These are phyloP conservation scores for Aspergillus saccharolyticus DNA, from an alignment of 495 filamentous ascomycete genomes.

Conservation along the genomic window DNA sequence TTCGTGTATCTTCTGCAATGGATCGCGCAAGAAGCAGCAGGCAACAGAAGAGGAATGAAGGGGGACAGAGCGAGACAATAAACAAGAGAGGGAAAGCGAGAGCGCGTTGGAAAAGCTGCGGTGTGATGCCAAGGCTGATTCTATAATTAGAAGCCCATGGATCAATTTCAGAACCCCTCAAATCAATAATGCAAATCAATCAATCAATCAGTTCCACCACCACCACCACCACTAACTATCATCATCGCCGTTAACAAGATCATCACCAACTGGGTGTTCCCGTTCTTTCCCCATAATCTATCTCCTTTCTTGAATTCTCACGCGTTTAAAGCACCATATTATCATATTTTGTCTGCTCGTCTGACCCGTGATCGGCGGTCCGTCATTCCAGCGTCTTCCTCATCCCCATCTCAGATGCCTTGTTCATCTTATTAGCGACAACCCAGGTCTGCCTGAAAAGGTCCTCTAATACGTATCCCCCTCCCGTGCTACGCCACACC, in stretches of 20 bases:
- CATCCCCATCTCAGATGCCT: neutral
- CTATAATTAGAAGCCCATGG: constrained; percentile 17
- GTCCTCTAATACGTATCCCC: neutral
- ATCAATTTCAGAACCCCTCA: constrained; percentile 6
- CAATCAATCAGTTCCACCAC: neutral
- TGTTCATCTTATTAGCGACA: neutral
- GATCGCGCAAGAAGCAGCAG: neutral
- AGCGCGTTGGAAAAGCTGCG: neutral
- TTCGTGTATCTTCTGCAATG: neutral
- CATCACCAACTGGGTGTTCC: too few species aligned
- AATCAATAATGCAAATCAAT: neutral
- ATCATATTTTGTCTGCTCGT: too few species aligned
- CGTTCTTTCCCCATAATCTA: too few species aligned
- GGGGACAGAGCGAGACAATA: neutral
- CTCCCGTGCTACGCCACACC: neutral
- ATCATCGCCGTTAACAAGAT: too few species aligned
- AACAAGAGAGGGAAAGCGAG: neutral
- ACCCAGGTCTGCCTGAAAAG: neutral
- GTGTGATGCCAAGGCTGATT: constrained; percentile 11
- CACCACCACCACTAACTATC: neutral
- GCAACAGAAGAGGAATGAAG: neutral
- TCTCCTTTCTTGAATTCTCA: too few species aligned
- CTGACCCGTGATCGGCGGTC: neutral
- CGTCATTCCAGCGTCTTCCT: neutral
- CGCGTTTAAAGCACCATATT: too few species aligned